A percentile compares a stretch with the other conserved stretches of the same genome.
Evolutionary conservation across 768 basidiomycete species (phyloP).

Genomic region (Phallus indusiatus): DNA sequence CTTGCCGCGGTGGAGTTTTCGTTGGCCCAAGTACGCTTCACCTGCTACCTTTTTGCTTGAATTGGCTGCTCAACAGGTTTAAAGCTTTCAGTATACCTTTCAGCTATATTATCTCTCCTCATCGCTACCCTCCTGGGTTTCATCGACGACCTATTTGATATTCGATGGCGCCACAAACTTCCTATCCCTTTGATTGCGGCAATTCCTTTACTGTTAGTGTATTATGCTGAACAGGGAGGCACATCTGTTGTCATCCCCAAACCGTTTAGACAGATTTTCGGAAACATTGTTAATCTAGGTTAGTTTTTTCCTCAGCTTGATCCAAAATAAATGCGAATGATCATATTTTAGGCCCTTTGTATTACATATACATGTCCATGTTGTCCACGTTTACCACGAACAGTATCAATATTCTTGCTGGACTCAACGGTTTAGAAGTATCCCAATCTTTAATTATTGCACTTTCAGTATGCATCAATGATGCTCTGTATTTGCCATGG

Average conservation of each 20-base stretch:
- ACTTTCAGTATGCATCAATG: constrained; percentile 83
- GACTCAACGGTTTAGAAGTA: constrained; percentile 94
- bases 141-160: constrained; percentile 95
- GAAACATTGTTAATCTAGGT: constrained; percentile 85
- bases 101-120: constrained; percentile 83
- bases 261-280: constrained; percentile 63
- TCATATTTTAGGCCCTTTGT: constrained; percentile 65
- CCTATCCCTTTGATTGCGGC: constrained; percentile 95
- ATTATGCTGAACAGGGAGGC: constrained; percentile 89
- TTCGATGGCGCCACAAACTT: constrained; percentile 95
- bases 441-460: constrained; percentile 90
- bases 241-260: constrained; percentile 90
- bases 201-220: constrained; percentile 91
- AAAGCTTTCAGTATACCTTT: constrained; percentile 86
- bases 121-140: constrained; percentile 93
- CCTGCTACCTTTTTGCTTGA: neutral
- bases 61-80: neutral
- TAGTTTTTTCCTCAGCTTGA: constrained; percentile 17
- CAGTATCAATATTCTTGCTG: constrained; percentile 97
- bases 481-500: constrained; percentile 91
- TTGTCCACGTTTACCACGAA: constrained; percentile 96
- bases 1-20: constrained; percentile 62
- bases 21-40: constrained; percentile 44
- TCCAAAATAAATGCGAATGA: neutral
- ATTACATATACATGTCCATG: constrained; percentile 94